Conservation (phyloP, 305 asterid species). For the Withania somnifera region DNA sequence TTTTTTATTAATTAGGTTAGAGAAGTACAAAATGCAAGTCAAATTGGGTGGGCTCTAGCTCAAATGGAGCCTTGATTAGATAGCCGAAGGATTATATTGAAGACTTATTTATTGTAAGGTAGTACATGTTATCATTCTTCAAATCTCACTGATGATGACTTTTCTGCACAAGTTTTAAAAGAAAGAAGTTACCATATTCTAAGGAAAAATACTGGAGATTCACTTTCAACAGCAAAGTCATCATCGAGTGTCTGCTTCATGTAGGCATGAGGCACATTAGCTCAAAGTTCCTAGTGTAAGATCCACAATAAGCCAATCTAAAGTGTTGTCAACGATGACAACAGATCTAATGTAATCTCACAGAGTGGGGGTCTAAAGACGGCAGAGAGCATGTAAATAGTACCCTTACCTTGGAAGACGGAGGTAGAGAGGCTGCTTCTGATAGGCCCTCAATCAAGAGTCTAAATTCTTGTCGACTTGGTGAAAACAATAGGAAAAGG, state of each 20-base stretch:
- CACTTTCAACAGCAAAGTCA: neutral
- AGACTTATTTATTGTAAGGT: neutral
- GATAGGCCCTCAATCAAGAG: too few species aligned
- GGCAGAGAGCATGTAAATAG: too few species aligned
- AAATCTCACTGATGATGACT: neutral
- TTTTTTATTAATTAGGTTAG: neutral
- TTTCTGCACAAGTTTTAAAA: neutral
- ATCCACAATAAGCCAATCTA: neutral
- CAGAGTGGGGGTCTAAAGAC: too few species aligned
- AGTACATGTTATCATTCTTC: conserved; percentile 4
- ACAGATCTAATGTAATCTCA: too few species aligned
- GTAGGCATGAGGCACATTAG: neutral
- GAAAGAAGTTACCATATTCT: too few species aligned
- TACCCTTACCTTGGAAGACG: too few species aligned
- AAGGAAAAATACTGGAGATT: neutral
- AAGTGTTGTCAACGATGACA: neutral
- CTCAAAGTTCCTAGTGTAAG: neutral
- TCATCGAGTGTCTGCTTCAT: neutral
- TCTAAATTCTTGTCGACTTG: neutral
- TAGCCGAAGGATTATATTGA: neutral
- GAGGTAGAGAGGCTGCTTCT: too few species aligned
- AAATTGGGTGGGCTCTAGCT: conserved; percentile 1
- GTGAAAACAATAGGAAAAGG: neutral
- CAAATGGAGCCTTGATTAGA: neutral
- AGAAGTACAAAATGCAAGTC: neutral